phyloP scores from a whole-genome alignment of 495 filamentous ascomycete species.

The Daldinia loculata region DNA sequence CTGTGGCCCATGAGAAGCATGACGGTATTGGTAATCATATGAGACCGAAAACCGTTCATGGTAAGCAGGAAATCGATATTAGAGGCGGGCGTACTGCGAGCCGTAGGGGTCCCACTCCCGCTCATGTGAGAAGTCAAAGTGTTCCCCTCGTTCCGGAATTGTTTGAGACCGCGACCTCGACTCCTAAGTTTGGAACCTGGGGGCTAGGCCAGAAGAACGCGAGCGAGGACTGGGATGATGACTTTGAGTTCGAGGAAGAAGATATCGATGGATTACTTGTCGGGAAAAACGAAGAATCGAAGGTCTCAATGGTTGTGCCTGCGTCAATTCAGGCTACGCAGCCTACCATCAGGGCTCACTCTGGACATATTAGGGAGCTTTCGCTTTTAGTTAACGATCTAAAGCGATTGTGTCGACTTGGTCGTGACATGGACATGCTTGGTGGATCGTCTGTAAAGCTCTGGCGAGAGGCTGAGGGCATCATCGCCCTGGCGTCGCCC shows the following conservation, averaged over 20 bases:
- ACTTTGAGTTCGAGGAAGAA: conserved; percentile 77
- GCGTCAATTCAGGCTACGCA: conserved; percentile 84
- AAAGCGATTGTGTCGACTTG: conserved; percentile 78
- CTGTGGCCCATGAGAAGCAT: conserved; percentile 63
- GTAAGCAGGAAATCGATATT: conserved; percentile 78
- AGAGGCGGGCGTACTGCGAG: conserved; percentile 77
- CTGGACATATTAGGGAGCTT: conserved; percentile 85
- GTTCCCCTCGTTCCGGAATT: conserved; percentile 84
- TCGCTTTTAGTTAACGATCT: conserved; percentile 75
- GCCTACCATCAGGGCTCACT: conserved; percentile 84
- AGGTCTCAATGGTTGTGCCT: conserved; percentile 76
- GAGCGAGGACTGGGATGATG: conserved; percentile 86
- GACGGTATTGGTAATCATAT: conserved; percentile 64
- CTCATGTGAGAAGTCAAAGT: conserved; percentile 92
- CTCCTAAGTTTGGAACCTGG: conserved; percentile 89
- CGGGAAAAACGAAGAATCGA: conserved; percentile 56
- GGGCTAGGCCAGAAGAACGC: conserved; percentile 82
- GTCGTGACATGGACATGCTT: conserved; percentile 70
- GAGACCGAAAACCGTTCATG: conserved; percentile 89
- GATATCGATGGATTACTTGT: conserved; percentile 42
- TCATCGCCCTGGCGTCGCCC: conserved; percentile 84
- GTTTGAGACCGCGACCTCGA: conserved; percentile 61
- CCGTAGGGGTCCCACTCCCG: conserved; percentile 76
- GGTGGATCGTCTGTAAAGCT: conserved; percentile 68
- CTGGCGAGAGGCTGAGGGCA: conserved; percentile 88